phyloP scores from a whole-genome alignment of 2,329 filamentous ascomycete genomes.

The Bipolaris gigantea region DNA sequence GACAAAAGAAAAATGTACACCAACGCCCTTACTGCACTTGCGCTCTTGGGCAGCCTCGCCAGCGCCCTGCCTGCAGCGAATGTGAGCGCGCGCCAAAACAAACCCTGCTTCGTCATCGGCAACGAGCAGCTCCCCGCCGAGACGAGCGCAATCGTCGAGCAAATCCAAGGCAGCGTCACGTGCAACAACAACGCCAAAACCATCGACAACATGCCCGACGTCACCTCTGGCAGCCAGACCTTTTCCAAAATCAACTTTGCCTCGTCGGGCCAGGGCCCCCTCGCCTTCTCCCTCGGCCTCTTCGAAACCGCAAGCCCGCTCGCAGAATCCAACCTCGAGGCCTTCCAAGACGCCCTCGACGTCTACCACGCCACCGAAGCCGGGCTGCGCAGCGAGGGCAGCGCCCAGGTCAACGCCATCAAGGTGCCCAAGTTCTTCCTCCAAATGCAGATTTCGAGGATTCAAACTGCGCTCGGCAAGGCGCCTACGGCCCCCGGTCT shows the following conservation, averaged over 20 bases:
- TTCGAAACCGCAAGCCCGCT: slow-evolving; percentile 59
- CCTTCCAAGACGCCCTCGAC: slow-evolving; percentile 58
- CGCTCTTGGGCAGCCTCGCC: slow-evolving; percentile 19
- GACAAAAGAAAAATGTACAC: slow-evolving; percentile 18
- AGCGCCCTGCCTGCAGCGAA: slow-evolving; percentile 16
- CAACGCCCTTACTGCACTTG: slow-evolving; percentile 13
- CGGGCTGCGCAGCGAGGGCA: slow-evolving; percentile 58
- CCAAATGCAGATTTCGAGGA: slow-evolving; percentile 60
- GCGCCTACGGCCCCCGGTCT: slow-evolving; percentile 54
- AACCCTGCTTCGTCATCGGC: slow-evolving; percentile 60
- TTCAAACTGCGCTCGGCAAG: slow-evolving; percentile 62
- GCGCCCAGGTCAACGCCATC: slow-evolving; percentile 51
- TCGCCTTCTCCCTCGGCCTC: slow-evolving; percentile 57
- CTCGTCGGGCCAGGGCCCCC: slow-evolving; percentile 51
- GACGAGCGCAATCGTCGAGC: slow-evolving; percentile 48
- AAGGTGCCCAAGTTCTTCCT: slow-evolving; percentile 68
- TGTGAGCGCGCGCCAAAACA: slow-evolving; percentile 21
- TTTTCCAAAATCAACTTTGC: slow-evolving; percentile 63
- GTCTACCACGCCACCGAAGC: slow-evolving; percentile 63
- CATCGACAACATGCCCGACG: slow-evolving; percentile 59
- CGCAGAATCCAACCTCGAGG: slow-evolving; percentile 53
- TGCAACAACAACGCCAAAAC: slow-evolving; percentile 55
- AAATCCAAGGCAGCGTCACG: slow-evolving; percentile 52
- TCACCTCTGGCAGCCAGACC: slow-evolving; percentile 53
- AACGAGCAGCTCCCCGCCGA: slow-evolving; percentile 55